Evolutionary conservation across 257 asterid genomes (phyloP), one percentile per base, ranked within the genome.

Genomic region (Solanum chilense): DNA sequence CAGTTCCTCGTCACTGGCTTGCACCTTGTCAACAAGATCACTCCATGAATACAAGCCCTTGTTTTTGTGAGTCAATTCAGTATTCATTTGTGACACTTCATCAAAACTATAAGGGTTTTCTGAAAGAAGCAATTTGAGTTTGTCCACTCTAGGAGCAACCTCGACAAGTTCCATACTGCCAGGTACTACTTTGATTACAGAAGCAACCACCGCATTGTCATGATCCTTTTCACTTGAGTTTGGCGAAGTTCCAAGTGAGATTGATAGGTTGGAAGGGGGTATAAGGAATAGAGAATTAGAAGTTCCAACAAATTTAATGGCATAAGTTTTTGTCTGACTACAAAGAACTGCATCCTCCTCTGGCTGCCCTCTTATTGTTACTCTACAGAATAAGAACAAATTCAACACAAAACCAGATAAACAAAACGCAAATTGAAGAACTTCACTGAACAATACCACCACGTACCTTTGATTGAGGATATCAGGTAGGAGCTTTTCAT

Each of bases 281-380:
- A 97, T 89, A 86, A 97, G 98, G 87, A 94, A 93, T 31, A 95
- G 92, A 7, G 99, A 95, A 90, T 97, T 97, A 77, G 99, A 95
- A 33, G 98, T 93, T 37, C 99, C 99, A 68, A 97, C 99, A 89
- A 93, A 97, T 91, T 97, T 97, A 83, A 97, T 89, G 12, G 96
- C 95, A 88, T 93, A 97, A 76, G 99, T 95, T 93, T 97, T 97
- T 66, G 97, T 93, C 49, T 88, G 80, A 44, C 96, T 94, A 88
- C 99, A 97, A 39, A 97, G 94, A 92, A 97, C 99, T 85, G 98
- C 98, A 83, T 94, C 99, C 90, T 95, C 99, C 88, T 94, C 96
- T 47, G 94, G 96, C 90, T 92, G 95, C 37, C 99, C 99, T 93
- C 99, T 95, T 91, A 97, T 37, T 42, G 95, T 90, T 87, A 93